Conservation (phyloP, 1,139 yeast species). For the Magnusiomyces tetraspermus region DNA sequence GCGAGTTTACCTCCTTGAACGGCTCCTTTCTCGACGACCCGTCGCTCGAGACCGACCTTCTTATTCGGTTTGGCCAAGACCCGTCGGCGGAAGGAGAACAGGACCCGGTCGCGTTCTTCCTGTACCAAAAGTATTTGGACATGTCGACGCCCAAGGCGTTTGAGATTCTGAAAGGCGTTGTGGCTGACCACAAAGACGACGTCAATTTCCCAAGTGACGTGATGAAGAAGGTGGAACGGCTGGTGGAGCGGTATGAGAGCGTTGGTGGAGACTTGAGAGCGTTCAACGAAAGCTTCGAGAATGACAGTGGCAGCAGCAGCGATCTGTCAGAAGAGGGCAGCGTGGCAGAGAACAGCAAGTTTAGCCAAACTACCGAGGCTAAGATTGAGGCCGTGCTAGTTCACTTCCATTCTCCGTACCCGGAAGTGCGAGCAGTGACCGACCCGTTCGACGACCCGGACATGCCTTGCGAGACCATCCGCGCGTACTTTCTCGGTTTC, state of each 20-base stretch:
- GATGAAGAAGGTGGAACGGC: slow-evolving; percentile 26
- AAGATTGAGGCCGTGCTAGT: slow-evolving; percentile 39
- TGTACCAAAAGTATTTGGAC: slow-evolving; percentile 35
- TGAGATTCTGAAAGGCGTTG: slow-evolving; percentile 35
- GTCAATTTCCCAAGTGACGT: slow-evolving; percentile 41
- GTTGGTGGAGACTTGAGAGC: slow-evolving; percentile 13
- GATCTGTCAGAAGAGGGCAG: no score
- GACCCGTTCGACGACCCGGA: slow-evolving; percentile 40
- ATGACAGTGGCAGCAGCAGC: no score
- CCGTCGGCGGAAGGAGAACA: slow-evolving; percentile 8
- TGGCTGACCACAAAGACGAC: slow-evolving; percentile 40
- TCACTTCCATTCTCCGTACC: slow-evolving; percentile 39
- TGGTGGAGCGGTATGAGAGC: slow-evolving; percentile 21
- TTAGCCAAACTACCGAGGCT: no score
- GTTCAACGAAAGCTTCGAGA: no score
- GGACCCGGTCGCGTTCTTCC: slow-evolving; percentile 24
- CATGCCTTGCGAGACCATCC: slow-evolving; percentile 39
- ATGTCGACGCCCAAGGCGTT: slow-evolving; percentile 37
- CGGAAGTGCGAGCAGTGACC: slow-evolving; percentile 42
- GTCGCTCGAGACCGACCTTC: slow-evolving; percentile 2
- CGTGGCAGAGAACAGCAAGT: no score
- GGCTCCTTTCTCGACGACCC: no score
- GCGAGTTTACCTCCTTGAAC: no score
- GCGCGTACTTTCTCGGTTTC: slow-evolving; percentile 46
- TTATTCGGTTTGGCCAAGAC: slow-evolving; percentile 12